Evolutionary conservation across 2,329 filamentous ascomycete species (phyloP).

Genomic region (Nemania bipapillata): DNA sequence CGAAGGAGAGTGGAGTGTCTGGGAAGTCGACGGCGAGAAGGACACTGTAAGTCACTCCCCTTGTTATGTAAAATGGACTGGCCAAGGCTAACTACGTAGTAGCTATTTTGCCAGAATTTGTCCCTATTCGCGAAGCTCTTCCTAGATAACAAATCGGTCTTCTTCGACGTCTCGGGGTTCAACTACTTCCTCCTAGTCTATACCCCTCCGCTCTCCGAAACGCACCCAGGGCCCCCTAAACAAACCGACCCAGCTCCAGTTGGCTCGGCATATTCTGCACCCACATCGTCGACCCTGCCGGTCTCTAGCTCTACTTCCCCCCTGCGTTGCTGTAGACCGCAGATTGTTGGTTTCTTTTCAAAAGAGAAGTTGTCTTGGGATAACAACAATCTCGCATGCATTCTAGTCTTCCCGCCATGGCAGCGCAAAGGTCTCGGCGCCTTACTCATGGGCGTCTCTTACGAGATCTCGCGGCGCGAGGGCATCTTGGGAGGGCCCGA

Average conservation of each 20-base stretch:
- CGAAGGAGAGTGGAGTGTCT: conserved; percentile 83
- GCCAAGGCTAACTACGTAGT: conserved; percentile 19
- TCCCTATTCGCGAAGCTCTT: conserved; percentile 97
- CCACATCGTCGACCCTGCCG: background rate
- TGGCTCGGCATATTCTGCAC: background rate
- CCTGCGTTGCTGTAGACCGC: conserved; percentile 50
- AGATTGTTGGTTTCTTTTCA: conserved; percentile 95
- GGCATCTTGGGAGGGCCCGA: conserved; percentile 89
- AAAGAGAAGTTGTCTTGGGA: conserved; percentile 99
- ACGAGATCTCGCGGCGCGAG: conserved; percentile 88
- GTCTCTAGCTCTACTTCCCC: conserved; percentile 1
- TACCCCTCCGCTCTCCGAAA: conserved; percentile 57
- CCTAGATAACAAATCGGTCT: conserved; percentile 97
- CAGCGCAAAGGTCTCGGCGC: conserved; percentile 89
- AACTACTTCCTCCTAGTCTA: conserved; percentile 93
- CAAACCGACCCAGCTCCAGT: background rate
- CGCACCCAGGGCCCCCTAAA: background rate
- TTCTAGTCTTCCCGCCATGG: conserved; percentile 94
- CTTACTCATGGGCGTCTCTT: conserved; percentile 90
- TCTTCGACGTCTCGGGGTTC: conserved; percentile 94
- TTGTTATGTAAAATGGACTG: conserved; percentile 1
- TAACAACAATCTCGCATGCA: conserved; percentile 96
- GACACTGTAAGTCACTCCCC: conserved; percentile 68
- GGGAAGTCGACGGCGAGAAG: conserved; percentile 90
- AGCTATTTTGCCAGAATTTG: conserved; percentile 92